Conservation (phyloP, 495 filamentous ascomycete species). For the Penicillium nucicola region DNA sequence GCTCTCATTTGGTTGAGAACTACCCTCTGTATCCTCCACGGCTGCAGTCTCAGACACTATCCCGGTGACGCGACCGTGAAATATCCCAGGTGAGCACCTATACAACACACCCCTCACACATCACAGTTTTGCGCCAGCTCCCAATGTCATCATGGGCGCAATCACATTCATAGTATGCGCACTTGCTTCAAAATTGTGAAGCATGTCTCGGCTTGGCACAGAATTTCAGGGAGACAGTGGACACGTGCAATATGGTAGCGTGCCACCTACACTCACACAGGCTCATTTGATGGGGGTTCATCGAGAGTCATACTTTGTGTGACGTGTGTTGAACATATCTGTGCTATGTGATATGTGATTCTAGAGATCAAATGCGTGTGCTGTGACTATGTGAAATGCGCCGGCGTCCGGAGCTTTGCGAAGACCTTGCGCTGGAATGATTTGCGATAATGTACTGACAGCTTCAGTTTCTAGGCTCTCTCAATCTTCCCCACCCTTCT, state of each 20-base stretch:
- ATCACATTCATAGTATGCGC: constrained; percentile 1
- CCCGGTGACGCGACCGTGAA: background rate
- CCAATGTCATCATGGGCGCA: constrained; percentile 3
- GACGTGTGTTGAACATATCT: background rate
- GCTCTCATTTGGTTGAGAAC: background rate
- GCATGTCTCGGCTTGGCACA: background rate
- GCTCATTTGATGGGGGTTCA: background rate
- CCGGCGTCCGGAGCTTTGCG: background rate
- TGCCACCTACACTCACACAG: background rate
- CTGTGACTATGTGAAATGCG: constrained; percentile 2
- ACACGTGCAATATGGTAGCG: constrained; percentile 5
- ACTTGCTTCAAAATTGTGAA: background rate
- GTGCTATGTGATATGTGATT: background rate
- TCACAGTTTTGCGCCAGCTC: background rate
- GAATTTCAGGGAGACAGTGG: background rate
- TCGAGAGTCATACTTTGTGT: background rate
- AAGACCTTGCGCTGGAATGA: background rate
- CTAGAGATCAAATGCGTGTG: background rate
- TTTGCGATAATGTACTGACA: background rate
- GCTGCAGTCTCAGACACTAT: background rate
- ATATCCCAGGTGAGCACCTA: constrained; percentile 16
- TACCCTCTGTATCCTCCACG: background rate
- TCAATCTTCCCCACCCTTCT: background rate
- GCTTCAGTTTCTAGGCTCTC: background rate
- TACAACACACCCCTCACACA: constrained; percentile 13